phyloP scores from a whole-genome alignment of 2,329 filamentous ascomycete genomes.

The Verticillium zaregamsianum region DNA sequence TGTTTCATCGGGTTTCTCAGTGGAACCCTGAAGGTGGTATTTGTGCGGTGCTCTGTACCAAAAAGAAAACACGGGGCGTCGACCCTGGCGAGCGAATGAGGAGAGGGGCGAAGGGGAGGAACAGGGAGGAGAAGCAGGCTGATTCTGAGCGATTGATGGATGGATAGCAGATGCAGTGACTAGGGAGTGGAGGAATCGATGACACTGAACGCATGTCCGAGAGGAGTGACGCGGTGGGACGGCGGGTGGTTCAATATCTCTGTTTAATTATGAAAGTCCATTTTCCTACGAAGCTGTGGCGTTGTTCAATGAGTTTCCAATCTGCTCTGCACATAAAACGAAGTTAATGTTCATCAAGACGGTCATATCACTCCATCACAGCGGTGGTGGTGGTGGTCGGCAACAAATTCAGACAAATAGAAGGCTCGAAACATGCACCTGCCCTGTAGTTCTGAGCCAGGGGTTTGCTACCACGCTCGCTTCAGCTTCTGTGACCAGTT shows the following conservation, averaged over 20 bases:
- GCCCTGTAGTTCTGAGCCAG: too few species aligned
- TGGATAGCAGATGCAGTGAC: constrained; percentile 12
- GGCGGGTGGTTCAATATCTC: constrained; percentile 13
- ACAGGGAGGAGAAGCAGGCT: constrained; percentile 3
- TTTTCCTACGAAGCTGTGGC: neutral
- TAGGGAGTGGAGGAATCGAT: constrained; percentile 9
- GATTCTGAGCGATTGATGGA: constrained; percentile 4
- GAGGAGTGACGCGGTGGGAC: neutral
- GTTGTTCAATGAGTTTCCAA: neutral
- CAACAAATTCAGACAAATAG: too few species aligned
- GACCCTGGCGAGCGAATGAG: neutral
- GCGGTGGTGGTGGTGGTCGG: too few species aligned
- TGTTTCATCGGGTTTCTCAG: neutral
- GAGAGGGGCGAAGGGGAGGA: neutral
- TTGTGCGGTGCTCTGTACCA: neutral
- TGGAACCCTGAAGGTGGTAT: neutral
- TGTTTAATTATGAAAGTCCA: constrained; percentile 16
- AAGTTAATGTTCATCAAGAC: too few species aligned
- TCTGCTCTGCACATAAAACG: neutral
- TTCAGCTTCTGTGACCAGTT: too few species aligned
- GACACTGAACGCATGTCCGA: constrained; percentile 7
- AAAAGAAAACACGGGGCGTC: neutral
- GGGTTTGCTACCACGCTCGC: too few species aligned
- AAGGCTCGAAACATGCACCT: too few species aligned
- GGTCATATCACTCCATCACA: too few species aligned